These are phyloP conservation scores for Rosellinia necatrix DNA, from an alignment of 2,329 filamentous ascomycete genomes.

Conservation along the genomic window DNA sequence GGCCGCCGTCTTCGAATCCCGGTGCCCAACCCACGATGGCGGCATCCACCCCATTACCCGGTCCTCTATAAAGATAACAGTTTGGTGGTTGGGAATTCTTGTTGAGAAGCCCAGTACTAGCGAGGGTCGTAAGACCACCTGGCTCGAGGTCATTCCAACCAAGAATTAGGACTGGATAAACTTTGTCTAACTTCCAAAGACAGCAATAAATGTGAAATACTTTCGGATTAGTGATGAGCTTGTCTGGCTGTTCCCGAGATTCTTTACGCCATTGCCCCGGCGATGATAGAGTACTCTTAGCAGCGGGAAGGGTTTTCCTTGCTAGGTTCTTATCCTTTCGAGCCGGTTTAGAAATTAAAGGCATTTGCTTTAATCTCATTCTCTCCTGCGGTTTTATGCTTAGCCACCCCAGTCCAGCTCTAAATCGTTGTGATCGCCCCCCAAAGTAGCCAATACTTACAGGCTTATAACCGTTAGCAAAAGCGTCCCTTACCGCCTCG, in stretches of 20 bases:
- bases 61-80: constrained; percentile 42
- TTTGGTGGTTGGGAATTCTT: constrained; percentile 34
- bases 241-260: not conserved
- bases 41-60: not conserved
- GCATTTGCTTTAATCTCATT: not conserved
- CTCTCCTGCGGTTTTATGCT: not conserved
- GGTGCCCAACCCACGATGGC: constrained; percentile 44
- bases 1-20: constrained; percentile 44
- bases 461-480: constrained; percentile 41
- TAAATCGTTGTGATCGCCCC: constrained; percentile 11
- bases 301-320: too few relatives aligned
- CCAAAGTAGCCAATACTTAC: constrained; percentile 18
- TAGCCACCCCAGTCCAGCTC: not conserved
- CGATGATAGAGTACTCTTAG: too few relatives aligned
- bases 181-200: constrained; percentile 35
- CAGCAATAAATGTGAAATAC: constrained; percentile 43
- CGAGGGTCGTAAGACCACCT: constrained; percentile 40
- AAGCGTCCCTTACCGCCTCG: constrained; percentile 35
- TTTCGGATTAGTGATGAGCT: constrained; percentile 33
- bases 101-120: constrained; percentile 39
- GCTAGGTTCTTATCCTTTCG: too few relatives aligned
- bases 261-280: too few relatives aligned
- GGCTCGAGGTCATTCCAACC: constrained; percentile 42
- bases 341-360: too few relatives aligned
- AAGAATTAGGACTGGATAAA: constrained; percentile 46